Conservation (phyloP, 768 basidiomycete species). For the Hypsizygus marmoreus region DNA sequence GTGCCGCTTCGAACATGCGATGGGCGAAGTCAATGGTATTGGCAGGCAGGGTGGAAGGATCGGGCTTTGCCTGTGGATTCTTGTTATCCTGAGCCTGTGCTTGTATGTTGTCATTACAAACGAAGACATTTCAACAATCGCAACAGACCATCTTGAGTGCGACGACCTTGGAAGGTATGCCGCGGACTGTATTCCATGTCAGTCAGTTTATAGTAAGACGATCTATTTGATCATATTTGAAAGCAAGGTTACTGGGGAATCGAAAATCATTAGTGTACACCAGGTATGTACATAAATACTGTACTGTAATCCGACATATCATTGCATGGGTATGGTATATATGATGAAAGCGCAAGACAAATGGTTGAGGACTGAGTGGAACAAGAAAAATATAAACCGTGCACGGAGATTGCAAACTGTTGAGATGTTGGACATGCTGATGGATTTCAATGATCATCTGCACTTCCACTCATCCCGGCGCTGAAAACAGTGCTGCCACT, state of each 20-base stretch:
- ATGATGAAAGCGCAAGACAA: too few relatives aligned
- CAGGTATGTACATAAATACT: too few relatives aligned
- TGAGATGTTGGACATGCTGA: neutral
- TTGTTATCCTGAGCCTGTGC: conserved; percentile 5
- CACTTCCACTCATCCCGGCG: conserved; percentile 74
- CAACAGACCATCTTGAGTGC: conserved; percentile 8
- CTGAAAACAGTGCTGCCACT: conserved; percentile 86
- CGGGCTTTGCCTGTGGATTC: conserved; percentile 9
- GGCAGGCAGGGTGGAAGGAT: conserved; percentile 30
- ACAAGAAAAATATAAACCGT: neutral
- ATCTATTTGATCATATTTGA: too few relatives aligned
- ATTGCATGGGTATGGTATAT: too few relatives aligned
- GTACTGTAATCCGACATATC: too few relatives aligned
- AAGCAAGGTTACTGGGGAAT: too few relatives aligned
- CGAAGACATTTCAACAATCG: neutral
- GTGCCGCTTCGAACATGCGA: conserved; percentile 76
- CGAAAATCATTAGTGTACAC: too few relatives aligned
- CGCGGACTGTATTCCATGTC: neutral
- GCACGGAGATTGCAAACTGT: neutral
- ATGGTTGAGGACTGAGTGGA: too few relatives aligned
- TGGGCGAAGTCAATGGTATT: conserved; percentile 60
- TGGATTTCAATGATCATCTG: conserved; percentile 36
- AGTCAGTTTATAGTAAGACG: too few relatives aligned
- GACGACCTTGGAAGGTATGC: neutral
- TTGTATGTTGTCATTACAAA: neutral